Percentiles rank a stretch among this genome's conserved stretches.
Evolutionary conservation across 2,329 filamentous ascomycete species (phyloP).

Genomic region (Xylaria sp.): DNA sequence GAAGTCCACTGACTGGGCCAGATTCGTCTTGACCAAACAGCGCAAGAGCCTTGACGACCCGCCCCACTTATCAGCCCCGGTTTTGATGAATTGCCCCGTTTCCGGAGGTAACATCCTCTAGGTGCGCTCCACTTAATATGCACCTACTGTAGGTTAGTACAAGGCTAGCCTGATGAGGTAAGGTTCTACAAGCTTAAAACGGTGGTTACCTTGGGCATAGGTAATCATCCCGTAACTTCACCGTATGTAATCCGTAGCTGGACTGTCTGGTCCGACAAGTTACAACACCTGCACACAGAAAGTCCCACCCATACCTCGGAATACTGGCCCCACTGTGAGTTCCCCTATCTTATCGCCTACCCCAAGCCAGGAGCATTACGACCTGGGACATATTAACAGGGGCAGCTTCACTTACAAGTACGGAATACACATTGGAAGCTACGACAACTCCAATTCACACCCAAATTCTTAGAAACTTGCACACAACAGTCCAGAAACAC

Average conservation of each 20-base stretch:
- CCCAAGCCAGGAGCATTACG: neutral
- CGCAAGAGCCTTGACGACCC: neutral
- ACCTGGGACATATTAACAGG: neutral
- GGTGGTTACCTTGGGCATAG: neutral
- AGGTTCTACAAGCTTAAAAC: neutral
- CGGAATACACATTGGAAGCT: neutral
- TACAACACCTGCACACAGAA: too few species aligned
- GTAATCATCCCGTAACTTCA: neutral
- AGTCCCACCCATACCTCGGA: too few species aligned
- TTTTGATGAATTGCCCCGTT: neutral
- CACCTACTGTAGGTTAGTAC: neutral
- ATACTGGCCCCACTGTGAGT: neutral
- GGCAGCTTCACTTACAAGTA: neutral
- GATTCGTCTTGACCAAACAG: neutral
- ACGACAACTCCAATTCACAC: neutral
- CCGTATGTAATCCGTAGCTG: neutral
- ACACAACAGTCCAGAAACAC: neutral
- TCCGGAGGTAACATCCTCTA: neutral
- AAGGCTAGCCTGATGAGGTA: neutral
- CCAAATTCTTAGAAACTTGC: neutral
- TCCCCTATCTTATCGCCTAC: neutral
- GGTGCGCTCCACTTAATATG: neutral
- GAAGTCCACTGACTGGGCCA: neutral
- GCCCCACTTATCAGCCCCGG: neutral
- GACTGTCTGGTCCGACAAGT: too few species aligned